phyloP scores from a whole-genome alignment of 371 early-diverging fungal species.

The Apophysomyces variabilis region DNA sequence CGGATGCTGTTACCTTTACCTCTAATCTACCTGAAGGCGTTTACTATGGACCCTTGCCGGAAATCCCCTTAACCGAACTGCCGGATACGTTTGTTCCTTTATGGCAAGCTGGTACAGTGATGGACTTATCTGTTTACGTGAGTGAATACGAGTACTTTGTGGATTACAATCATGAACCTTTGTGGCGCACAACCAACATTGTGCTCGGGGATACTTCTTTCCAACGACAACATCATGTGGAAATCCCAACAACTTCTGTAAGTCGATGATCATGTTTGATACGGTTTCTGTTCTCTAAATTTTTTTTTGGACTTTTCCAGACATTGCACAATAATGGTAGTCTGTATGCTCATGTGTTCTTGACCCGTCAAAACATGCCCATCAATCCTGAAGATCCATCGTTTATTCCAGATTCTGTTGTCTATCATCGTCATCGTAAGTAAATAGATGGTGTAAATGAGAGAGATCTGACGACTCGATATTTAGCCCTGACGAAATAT shows the following conservation, averaged over 20 bases:
- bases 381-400: conserved; percentile 54
- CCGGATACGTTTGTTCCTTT: conserved; percentile 45
- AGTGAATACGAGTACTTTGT: conserved; percentile 59
- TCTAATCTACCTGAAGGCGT: conserved; percentile 39
- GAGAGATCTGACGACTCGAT: not conserved
- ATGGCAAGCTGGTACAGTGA: conserved; percentile 36
- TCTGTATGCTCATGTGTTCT: conserved; percentile 82
- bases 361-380: conserved; percentile 54
- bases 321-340: conserved; percentile 81
- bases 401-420: conserved; percentile 46
- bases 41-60: conserved; percentile 37
- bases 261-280: not conserved
- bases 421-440: conserved; percentile 65
- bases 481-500: conserved; percentile 70
- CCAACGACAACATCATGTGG: conserved; percentile 41
- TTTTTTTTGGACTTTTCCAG: conserved; percentile 28
- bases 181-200: conserved; percentile 63
- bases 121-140: conserved; percentile 60
- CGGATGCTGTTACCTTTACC: not conserved
- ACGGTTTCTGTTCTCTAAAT: not conserved
- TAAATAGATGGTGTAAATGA: not conserved
- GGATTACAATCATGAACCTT: conserved; percentile 51
- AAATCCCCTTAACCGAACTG: conserved; percentile 31
- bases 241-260: conserved; percentile 52
- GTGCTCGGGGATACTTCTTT: conserved; percentile 57